These are phyloP conservation scores for Xerocomellus amylosporus DNA, from an alignment of 768 basidiomycete species.

Conservation along the genomic window DNA sequence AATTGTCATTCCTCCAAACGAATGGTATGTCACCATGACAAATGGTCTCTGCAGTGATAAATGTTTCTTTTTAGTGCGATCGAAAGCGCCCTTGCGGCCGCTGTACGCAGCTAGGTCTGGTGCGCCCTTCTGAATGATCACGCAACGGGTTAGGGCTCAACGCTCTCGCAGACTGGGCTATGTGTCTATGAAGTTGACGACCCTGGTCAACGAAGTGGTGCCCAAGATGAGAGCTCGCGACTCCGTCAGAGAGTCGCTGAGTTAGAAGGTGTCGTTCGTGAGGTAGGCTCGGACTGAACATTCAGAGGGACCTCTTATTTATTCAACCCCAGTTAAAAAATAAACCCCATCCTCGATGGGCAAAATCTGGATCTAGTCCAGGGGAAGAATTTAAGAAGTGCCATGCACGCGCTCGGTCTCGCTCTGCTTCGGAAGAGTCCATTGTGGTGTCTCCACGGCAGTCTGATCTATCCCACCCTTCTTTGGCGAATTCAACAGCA, in stretches of 20 bases:
- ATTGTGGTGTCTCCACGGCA: conserved; percentile 2
- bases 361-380: conserved; percentile 26
- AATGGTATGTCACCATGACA: conserved; percentile 46
- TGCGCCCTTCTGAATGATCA: conserved; percentile 30
- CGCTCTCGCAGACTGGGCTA: conserved; percentile 57
- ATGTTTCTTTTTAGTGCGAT: conserved; percentile 37
- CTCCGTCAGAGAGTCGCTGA: conserved; percentile 76
- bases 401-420: conserved; percentile 21
- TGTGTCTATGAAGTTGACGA: conserved; percentile 87
- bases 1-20: conserved; percentile 74
- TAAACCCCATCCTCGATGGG: conserved; percentile 69
- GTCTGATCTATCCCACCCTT: background rate
- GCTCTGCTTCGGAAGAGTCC: conserved; percentile 14
- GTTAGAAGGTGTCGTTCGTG: conserved; percentile 80
- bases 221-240: conserved; percentile 60
- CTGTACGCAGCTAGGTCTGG: conserved; percentile 41
- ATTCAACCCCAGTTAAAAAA: conserved; percentile 54
- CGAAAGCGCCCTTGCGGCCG: conserved; percentile 48
- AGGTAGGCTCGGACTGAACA: conserved; percentile 40
- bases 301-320: background rate
- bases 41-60: background rate
- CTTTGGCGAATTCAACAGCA: background rate
- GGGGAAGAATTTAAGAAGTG: conserved; percentile 28
- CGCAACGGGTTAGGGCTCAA: conserved; percentile 13
- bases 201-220: conserved; percentile 50